Conservation (phyloP, 495 filamentous ascomycete genomes). For the Amphirosellinia nigrospora region DNA sequence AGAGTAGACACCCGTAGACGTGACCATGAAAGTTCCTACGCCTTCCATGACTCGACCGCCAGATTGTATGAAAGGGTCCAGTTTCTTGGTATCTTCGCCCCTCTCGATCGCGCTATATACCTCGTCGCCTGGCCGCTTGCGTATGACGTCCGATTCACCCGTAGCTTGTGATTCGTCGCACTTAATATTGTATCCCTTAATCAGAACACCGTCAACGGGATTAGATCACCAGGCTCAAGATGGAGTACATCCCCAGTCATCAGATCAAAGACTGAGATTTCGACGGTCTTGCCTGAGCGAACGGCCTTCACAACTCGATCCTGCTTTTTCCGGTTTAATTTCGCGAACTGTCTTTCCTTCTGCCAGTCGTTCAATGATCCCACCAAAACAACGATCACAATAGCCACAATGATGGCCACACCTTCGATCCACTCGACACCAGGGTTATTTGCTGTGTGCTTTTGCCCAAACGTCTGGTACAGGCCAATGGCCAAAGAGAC, state of each 20-base stretch:
- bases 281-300: conserved; percentile 74
- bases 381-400: conserved; percentile 76
- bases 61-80: conserved; percentile 94
- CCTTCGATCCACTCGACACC: conserved; percentile 80
- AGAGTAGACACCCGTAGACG: conserved; percentile 85
- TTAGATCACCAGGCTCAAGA: conserved; percentile 74
- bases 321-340: conserved; percentile 79
- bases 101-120: conserved; percentile 82
- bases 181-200: conserved; percentile 74
- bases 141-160: conserved; percentile 82
- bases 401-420: conserved; percentile 77
- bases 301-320: conserved; percentile 79
- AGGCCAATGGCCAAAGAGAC: conserved; percentile 75
- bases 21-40: conserved; percentile 84
- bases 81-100: conserved; percentile 74
- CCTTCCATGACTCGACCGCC: conserved; percentile 93
- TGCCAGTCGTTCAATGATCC: conserved; percentile 80
- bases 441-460: conserved; percentile 49
- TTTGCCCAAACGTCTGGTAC: conserved; percentile 65
- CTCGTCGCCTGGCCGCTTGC: conserved; percentile 74
- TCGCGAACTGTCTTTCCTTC: conserved; percentile 80
- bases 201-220: conserved; percentile 79
- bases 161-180: conserved; percentile 86
- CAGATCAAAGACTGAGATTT: conserved; percentile 75
- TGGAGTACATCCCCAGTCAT: conserved; percentile 76